Evolutionary conservation across 257 asterid species (phyloP), one percentile per base, ranked within the genome.

Genomic region (Nicotiana attenuata): DNA sequence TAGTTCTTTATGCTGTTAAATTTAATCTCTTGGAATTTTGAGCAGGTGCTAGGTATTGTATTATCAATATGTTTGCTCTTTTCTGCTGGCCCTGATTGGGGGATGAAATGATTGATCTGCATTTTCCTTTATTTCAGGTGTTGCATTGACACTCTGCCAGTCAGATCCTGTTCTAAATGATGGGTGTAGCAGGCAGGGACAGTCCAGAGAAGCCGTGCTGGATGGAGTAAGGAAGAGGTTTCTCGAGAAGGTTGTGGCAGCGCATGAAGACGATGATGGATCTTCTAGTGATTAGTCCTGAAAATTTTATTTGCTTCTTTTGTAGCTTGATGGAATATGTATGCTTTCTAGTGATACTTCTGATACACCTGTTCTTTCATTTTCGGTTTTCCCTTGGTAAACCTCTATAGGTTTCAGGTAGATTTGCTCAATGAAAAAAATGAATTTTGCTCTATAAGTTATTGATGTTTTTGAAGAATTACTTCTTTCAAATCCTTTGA

Each of bases 131-230:
- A 81, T 76, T 87, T 24, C 85, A 96, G 98, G 97, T 81, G 99
- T 96, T 35, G 98, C 97, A 19, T 81, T 96, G 65, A 89, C 94
- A 73, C 93, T 96, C 20, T 96, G 99, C 82, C 95, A 89, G 80
- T 88, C 94, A 1, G 98, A 94, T 83, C 97, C 98, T 0, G 97
- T 96, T 61, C 92, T 96, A 15, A 92, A 89, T 35, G 99, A 94
- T 82, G 98, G 97, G 7, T 93, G 90, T 64, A 80, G 82, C 52
- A 91, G 92, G 17, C 88, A 92, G 59, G 97, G 91, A 81, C 93
- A 90, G 59, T 92, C 97, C 1, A 88, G 90, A 81, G 92, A 91
- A 76, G 97, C 90, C 28, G 98, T 93, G 77, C 93, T 93, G 77
- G 92, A 88, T 61, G 97, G 95, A 60, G 94, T 95, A 57, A 85